phyloP scores from a whole-genome alignment of 306 rosid genomes.

The Rosa chinensis region DNA sequence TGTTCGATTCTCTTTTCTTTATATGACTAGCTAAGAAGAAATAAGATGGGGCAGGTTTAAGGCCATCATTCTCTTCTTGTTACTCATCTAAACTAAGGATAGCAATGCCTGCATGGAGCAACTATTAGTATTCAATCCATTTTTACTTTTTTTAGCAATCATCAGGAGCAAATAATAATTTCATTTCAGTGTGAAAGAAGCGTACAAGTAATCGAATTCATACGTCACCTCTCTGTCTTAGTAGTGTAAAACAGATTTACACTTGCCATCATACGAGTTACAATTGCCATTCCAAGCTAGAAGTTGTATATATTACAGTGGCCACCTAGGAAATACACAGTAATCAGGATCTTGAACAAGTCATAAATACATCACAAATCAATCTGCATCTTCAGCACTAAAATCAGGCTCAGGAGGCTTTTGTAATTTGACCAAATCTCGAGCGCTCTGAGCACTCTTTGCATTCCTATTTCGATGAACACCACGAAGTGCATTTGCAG shows the following conservation, averaged over 20 bases:
- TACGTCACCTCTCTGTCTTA: not conserved
- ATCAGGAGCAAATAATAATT: not conserved
- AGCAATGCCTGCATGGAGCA: not conserved
- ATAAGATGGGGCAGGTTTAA: conserved; percentile 3
- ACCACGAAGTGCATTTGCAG: conserved; percentile 90
- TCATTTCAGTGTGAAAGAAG: not conserved
- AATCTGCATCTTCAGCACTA: conserved; percentile 77
- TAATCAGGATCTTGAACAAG: conserved; percentile 29
- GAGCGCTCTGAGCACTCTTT: conserved; percentile 74
- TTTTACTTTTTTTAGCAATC: not conserved
- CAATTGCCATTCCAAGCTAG: conserved; percentile 25
- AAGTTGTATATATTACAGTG: conserved; percentile 24
- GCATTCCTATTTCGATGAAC: conserved; percentile 80
- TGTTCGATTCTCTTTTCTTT: not conserved
- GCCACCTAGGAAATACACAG: conserved; percentile 29
- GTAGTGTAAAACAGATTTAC: not conserved
- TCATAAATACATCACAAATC: conserved; percentile 29
- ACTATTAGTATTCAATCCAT: not conserved
- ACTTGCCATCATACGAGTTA: conserved; percentile 20
- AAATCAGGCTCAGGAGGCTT: conserved; percentile 99
- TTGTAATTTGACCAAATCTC: conserved; percentile 80
- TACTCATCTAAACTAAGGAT: not conserved
- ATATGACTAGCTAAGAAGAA: not conserved
- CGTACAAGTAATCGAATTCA: not conserved
- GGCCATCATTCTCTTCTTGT: not conserved